phyloP scores from a whole-genome alignment of 192 early-diverging fungal genomes.

The Coemansia sp. region DNA sequence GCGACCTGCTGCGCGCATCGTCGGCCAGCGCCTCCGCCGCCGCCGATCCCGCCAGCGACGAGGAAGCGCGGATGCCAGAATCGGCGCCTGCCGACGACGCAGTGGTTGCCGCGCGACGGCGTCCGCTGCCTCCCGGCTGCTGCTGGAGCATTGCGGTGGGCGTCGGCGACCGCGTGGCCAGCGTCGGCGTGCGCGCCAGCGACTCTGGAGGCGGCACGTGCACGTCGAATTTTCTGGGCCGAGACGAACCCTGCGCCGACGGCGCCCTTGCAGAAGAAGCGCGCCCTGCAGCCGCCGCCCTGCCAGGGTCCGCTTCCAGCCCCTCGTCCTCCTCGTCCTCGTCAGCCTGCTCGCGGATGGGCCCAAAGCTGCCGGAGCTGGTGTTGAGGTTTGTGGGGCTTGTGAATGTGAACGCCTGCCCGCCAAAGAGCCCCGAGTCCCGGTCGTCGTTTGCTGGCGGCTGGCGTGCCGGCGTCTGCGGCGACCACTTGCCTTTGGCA shows the following conservation, averaged over 20 bases:
- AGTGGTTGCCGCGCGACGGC: constrained; percentile 35
- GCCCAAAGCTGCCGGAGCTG: constrained; percentile 37
- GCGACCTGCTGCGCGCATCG: constrained; percentile 35
- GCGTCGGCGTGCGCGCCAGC: constrained; percentile 47
- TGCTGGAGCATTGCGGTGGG: constrained; percentile 16
- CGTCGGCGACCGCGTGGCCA: constrained; percentile 38
- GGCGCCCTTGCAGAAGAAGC: neutral
- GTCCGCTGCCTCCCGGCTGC: neutral
- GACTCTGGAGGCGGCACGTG: constrained; percentile 44
- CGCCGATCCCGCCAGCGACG: neutral
- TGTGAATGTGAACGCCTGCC: constrained; percentile 34
- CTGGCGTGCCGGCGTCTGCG: constrained; percentile 27
- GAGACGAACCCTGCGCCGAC: neutral
- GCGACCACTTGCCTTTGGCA: constrained; percentile 36
- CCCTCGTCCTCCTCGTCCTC: constrained; percentile 18
- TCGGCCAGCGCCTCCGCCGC: constrained; percentile 1
- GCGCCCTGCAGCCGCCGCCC: neutral
- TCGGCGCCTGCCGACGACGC: constrained; percentile 2
- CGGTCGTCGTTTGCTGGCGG: constrained; percentile 25
- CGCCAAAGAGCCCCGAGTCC: constrained; percentile 52
- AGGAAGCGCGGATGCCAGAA: neutral
- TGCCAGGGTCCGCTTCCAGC: neutral
- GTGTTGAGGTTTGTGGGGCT: constrained; percentile 13
- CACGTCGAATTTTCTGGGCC: constrained; percentile 29
- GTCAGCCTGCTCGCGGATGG: constrained; percentile 42